Evolutionary conservation across 495 filamentous ascomycete species (phyloP).

Genomic region (Aspergillus carlsbadensis): DNA sequence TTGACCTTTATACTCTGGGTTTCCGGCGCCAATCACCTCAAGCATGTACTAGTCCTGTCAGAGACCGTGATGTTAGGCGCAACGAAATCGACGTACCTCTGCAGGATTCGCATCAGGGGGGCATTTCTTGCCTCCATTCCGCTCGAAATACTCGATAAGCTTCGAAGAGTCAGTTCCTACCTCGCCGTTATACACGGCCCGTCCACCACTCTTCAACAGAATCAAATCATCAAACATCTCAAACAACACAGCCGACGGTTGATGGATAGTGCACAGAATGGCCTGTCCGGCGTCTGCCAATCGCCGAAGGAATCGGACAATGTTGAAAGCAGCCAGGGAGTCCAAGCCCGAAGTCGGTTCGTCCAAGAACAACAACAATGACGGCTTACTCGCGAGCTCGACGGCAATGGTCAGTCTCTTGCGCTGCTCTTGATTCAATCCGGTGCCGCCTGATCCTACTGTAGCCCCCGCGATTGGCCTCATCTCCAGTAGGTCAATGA

Average conservation of each 20-base stretch:
- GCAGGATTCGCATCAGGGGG: constrained; percentile 59
- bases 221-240: constrained; percentile 73
- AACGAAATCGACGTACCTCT: constrained; percentile 37
- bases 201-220: constrained; percentile 66
- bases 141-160: constrained; percentile 63
- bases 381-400: constrained; percentile 66
- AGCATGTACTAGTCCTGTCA: constrained; percentile 55
- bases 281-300: constrained; percentile 69
- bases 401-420: constrained; percentile 68
- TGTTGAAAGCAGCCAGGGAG: constrained; percentile 62
- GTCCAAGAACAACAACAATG: constrained; percentile 69
- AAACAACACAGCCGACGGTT: constrained; percentile 72
- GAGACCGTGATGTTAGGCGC: background rate
- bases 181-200: constrained; percentile 69
- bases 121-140: constrained; percentile 59
- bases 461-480: constrained; percentile 53
- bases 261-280: constrained; percentile 78
- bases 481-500: constrained; percentile 63
- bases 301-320: constrained; percentile 63
- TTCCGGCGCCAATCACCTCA: constrained; percentile 62
- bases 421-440: constrained; percentile 60
- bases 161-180: constrained; percentile 53
- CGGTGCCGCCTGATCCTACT: constrained; percentile 52
- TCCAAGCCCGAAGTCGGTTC: constrained; percentile 79
- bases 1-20: constrained; percentile 60